phyloP scores from a whole-genome alignment of 2,329 filamentous ascomycete species.

The Cercospora zeae-maydis region DNA sequence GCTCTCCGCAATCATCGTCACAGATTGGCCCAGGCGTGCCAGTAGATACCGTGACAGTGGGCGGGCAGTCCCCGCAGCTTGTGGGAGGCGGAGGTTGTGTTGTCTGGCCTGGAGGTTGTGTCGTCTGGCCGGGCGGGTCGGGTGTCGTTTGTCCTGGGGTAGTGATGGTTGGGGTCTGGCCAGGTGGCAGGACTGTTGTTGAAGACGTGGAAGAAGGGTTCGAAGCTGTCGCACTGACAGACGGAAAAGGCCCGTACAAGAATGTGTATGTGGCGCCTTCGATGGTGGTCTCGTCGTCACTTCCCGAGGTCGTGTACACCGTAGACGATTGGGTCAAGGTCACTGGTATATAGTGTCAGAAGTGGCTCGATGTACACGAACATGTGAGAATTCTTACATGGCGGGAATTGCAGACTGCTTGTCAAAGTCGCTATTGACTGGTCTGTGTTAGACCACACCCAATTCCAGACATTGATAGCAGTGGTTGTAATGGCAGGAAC shows the following conservation, averaged over 20 bases:
- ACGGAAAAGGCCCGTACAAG: slow-evolving; percentile 11
- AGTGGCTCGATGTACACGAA: not conserved
- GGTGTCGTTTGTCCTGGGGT: not conserved
- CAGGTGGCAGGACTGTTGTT: not conserved
- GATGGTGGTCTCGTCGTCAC: slow-evolving; percentile 4
- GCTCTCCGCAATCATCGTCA: not conserved
- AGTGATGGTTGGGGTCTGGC: not conserved
- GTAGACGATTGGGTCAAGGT: slow-evolving; percentile 10
- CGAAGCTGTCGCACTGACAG: not conserved
- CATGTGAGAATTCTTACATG: not conserved
- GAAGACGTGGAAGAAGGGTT: not conserved
- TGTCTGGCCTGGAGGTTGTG: not conserved
- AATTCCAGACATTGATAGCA: slow-evolving; percentile 12
- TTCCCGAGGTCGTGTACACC: slow-evolving; percentile 3
- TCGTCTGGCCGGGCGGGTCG: not conserved
- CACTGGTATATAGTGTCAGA: not conserved
- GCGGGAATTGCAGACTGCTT: slow-evolving; percentile 16
- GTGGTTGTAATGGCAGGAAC: slow-evolving; percentile 11
- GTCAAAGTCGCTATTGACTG: slow-evolving; percentile 6
- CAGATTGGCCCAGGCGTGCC: slow-evolving; percentile 13
- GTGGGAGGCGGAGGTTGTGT: slow-evolving; percentile 6
- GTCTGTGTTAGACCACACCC: slow-evolving; percentile 14
- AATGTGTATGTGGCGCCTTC: slow-evolving; percentile 10
- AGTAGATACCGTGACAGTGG: not conserved
- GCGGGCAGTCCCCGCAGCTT: slow-evolving; percentile 4